Evolutionary conservation across 495 filamentous ascomycete species (phyloP), one percentile per base, ranked within the genome.

Genomic region (Cladorrhinum samala): DNA sequence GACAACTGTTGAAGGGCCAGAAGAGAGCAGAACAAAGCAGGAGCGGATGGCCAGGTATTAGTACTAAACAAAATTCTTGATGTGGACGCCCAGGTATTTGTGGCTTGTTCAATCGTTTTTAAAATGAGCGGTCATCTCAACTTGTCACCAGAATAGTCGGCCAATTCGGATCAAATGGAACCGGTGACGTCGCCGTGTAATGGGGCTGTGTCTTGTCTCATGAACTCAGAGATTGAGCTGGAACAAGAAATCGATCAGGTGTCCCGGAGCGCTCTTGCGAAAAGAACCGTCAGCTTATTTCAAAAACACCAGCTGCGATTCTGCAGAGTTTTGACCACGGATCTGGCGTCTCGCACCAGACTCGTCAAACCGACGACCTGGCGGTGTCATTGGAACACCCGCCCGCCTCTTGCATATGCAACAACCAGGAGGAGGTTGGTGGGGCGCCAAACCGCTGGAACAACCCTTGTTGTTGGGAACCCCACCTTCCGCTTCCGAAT

Each of bases 171-270:
- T 33, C 6, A 5, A n/a, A 17, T 9, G 25, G 9, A 24, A 16
- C 2, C 43, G 19, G 40, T 53, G 50, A 53, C 50, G 50, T 53
- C 50, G 50, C 50, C 50, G 11, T 1, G 18, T 8, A 2, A 18
- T 2, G 46, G 20, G 2, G 20, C 45, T 33, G 25, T 17, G 30
- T 47, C 11, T 20, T 21, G 42, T 45, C 42, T 23, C 16, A 24
- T 2, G n/a, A 42, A 42, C 16, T 19, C 17, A 11, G 20, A 44
- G n/a, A n/a, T 19, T 19, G 41, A 21, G 7, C n/a, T 19, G 41
- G 39, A 19, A n/a, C 17, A 19, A 16, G 41, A 19, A 17, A 9
- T 21, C 18, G 41, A 44, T 44, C 2, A 42, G 41, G 16, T 44
- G 14, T 44, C 41, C 17, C 9, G 2, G 3, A 44, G 41, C 14